phyloP scores from a whole-genome alignment of 805 yeast species.

The Phaffomyces thermotolerans region DNA sequence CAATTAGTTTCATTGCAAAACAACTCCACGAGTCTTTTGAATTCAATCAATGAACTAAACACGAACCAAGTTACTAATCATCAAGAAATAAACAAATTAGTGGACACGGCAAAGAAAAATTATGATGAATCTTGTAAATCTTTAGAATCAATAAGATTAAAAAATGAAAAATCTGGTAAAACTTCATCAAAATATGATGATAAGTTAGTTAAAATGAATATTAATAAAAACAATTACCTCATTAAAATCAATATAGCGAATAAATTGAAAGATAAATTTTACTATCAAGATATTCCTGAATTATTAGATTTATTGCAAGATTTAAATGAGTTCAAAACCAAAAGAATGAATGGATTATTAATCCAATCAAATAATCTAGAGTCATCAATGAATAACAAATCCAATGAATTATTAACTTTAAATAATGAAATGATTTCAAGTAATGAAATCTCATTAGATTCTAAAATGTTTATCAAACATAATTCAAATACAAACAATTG shows the following conservation, averaged over 20 bases:
- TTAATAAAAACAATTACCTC: constrained; percentile 77
- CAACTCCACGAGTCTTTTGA: constrained; percentile 47
- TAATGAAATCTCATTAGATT: constrained; percentile 54
- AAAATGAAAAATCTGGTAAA: constrained; percentile 54
- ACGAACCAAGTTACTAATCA: constrained; percentile 41
- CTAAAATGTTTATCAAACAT: constrained; percentile 90
- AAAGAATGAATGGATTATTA: constrained; percentile 62
- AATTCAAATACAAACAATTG: constrained; percentile 49
- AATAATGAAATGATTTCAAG: constrained; percentile 31
- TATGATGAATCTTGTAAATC: constrained; percentile 76
- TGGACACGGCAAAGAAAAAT: constrained; percentile 33
- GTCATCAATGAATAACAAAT: constrained; percentile 41
- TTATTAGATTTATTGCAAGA: constrained; percentile 78
- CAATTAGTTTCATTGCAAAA: constrained; percentile 48
- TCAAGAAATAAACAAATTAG: constrained; percentile 23
- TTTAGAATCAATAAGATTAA: constrained; percentile 76
- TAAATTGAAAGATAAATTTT: constrained; percentile 86
- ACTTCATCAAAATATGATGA: constrained; percentile 44
- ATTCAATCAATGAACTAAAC: constrained; percentile 50
- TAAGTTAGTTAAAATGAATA: constrained; percentile 75
- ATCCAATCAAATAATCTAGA: constrained; percentile 55
- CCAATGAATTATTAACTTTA: constrained; percentile 52
- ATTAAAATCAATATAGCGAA: constrained; percentile 79
- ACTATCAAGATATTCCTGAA: constrained; percentile 90
- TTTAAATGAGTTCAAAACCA: constrained; percentile 71